These are phyloP conservation scores for Mycena floridula DNA, from an alignment of 768 basidiomycete species.

Conservation along the genomic window DNA sequence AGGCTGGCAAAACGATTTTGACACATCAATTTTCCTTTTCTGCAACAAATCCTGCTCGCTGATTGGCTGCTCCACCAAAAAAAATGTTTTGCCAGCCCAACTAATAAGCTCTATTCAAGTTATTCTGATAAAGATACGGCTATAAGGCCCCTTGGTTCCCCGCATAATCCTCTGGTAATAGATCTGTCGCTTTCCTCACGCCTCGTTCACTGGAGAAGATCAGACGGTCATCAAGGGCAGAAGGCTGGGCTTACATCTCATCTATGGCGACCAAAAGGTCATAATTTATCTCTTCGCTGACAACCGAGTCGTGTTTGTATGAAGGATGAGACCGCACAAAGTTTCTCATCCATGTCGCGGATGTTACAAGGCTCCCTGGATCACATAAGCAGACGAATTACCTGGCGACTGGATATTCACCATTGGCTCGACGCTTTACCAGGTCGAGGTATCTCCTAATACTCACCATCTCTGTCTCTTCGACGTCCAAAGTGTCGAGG, in stretches of 20 bases:
- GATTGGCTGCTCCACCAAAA: no score
- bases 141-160: no score
- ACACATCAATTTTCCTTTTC: no score
- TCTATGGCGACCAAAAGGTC: conserved; percentile 87
- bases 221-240: conserved; percentile 2
- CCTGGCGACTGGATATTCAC: conserved; percentile 33
- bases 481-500: conserved; percentile 79
- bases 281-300: conserved; percentile 88
- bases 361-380: conserved; percentile 72
- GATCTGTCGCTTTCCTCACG: conserved; percentile 48
- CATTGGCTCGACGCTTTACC: conserved; percentile 71
- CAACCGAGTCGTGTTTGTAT: conserved; percentile 93
- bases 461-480: conserved; percentile 47
- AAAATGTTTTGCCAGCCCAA: no score
- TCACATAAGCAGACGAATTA: conserved; percentile 1
- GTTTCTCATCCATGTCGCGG: conserved; percentile 89
- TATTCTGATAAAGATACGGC: no score
- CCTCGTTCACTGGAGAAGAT: conserved; percentile 57
- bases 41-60: no score
- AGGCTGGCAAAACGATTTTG: no score
- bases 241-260: conserved; percentile 65
- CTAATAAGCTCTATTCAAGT: no score
- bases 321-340: conserved; percentile 87
- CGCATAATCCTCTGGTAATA: conserved; percentile 58
- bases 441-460: conserved; percentile 78